Percentiles rank a stretch among this genome's conserved stretches.
Conservation (phyloP, 768 basidiomycete genomes). For the Dentipellis fragilis region DNA sequence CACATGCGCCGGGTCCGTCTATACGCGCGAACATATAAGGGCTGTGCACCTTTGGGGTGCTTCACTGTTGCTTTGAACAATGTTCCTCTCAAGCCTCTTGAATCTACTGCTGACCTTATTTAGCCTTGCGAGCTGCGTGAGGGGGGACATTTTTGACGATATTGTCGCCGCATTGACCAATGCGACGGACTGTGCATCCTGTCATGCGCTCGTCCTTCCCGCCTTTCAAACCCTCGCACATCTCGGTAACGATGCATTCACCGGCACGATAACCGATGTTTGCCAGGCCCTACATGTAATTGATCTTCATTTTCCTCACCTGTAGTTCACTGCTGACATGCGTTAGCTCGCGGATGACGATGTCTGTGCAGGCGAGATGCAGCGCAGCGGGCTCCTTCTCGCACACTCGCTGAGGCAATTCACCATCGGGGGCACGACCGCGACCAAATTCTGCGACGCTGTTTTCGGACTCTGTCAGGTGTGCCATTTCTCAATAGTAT, state of each 20-base stretch:
- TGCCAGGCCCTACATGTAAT: background rate
- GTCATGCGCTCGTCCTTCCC: background rate
- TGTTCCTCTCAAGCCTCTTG: slow-evolving; percentile 3
- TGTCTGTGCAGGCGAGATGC: background rate
- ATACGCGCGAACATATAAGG: background rate
- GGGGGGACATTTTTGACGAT: background rate
- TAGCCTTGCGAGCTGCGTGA: too few species aligned
- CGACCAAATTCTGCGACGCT: slow-evolving; percentile 1
- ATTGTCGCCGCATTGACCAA: background rate
- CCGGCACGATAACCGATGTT: background rate
- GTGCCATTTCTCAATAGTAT: background rate
- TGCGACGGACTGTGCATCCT: background rate
- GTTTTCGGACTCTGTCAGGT: slow-evolving; percentile 3
- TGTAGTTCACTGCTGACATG: background rate
- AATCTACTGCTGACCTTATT: too few species aligned
- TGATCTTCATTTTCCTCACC: background rate
- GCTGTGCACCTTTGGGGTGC: too few species aligned
- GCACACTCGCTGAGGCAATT: background rate
- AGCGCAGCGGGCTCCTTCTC: background rate
- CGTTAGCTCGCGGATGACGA: background rate
- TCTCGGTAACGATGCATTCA: background rate
- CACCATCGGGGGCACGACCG: background rate
- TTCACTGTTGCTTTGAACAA: background rate
- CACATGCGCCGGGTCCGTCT: background rate
- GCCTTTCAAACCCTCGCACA: background rate